Evolutionary conservation across 1,284 basidiomycete species (phyloP).

Genomic region (Pisolithus thermaeus): DNA sequence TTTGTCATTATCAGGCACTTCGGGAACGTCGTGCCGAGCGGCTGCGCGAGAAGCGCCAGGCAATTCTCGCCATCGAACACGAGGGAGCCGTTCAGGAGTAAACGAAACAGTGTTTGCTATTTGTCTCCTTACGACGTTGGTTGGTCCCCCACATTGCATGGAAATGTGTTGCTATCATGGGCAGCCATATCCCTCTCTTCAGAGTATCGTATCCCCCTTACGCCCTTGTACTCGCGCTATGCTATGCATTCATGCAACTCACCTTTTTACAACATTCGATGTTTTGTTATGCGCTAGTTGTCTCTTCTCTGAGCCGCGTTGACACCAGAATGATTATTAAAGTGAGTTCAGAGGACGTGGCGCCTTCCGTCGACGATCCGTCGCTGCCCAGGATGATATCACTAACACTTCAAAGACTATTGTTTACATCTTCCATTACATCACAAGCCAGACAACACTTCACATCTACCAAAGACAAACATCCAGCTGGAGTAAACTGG

Average conservation of each 20-base stretch:
- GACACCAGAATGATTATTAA: too few relatives aligned
- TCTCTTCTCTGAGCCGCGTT: too few relatives aligned
- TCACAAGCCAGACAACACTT: too few relatives aligned
- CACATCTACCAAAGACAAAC: too few relatives aligned
- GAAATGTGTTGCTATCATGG: slow-evolving; percentile 18
- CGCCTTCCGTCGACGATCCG: too few relatives aligned
- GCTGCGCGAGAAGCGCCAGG: slow-evolving; percentile 91
- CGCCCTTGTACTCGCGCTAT: neutral
- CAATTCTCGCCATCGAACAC: slow-evolving; percentile 85
- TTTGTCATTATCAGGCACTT: slow-evolving; percentile 59
- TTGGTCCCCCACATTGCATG: slow-evolving; percentile 24
- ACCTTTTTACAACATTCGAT: neutral
- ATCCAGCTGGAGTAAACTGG: too few relatives aligned
- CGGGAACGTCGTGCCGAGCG: slow-evolving; percentile 92
- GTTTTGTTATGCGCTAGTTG: too few relatives aligned
- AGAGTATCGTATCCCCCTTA: neutral
- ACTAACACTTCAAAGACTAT: too few relatives aligned
- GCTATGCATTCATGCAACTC: slow-evolving; percentile 4
- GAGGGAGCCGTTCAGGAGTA: slow-evolving; percentile 41
- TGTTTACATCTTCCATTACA: too few relatives aligned
- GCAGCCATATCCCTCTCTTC: neutral
- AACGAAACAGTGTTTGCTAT: slow-evolving; percentile 10
- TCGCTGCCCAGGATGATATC: too few relatives aligned
- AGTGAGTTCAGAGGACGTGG: too few relatives aligned
- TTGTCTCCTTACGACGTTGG: slow-evolving; percentile 3